Percentiles rank a stretch among this genome's conserved stretches.
phyloP scores from a whole-genome alignment of 1,284 basidiomycete genomes.

The Flammula alnicola region DNA sequence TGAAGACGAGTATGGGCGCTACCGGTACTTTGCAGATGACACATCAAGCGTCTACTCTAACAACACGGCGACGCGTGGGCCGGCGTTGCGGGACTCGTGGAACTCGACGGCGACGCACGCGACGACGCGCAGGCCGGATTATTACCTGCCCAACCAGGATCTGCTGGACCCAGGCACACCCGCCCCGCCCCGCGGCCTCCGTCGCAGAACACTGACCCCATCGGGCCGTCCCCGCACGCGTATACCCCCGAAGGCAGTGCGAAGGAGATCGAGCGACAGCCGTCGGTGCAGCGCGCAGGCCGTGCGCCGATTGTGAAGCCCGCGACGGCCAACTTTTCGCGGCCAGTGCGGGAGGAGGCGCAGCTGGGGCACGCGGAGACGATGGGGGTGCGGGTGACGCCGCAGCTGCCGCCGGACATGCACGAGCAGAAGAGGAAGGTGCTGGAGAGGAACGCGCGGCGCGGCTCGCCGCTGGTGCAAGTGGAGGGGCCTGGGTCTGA shows the following conservation, averaged over 20 bases:
- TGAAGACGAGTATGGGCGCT: slow-evolving; percentile 8
- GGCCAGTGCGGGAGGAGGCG: slow-evolving; percentile 45
- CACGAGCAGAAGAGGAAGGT: slow-evolving; percentile 64
- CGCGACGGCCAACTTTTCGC: slow-evolving; percentile 58
- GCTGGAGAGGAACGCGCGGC: slow-evolving; percentile 59
- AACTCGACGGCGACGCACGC: slow-evolving; percentile 29
- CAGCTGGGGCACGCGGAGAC: slow-evolving; percentile 19
- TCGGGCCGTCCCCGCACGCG: too few relatives aligned
- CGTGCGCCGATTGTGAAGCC: slow-evolving; percentile 41
- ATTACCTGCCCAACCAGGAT: slow-evolving; percentile 5
- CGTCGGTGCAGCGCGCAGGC: slow-evolving; percentile 3
- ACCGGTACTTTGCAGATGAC: slow-evolving; percentile 14
- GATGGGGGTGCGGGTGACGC: slow-evolving; percentile 27
- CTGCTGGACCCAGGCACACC: too few relatives aligned
- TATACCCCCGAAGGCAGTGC: too few relatives aligned
- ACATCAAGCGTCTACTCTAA: slow-evolving; percentile 38
- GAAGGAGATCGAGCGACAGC: not conserved
- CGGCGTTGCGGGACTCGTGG: slow-evolving; percentile 40
- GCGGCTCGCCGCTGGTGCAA: not conserved
- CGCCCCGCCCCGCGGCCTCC: too few relatives aligned
- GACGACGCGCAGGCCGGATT: slow-evolving; percentile 24
- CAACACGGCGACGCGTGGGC: slow-evolving; percentile 17
- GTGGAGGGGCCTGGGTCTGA: not conserved
- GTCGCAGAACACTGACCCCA: not conserved
- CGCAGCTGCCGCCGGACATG: slow-evolving; percentile 44